Evolutionary conservation across 176 grass and related monocot genomes (phyloP).

Genomic region (Aegilops tauschii): DNA sequence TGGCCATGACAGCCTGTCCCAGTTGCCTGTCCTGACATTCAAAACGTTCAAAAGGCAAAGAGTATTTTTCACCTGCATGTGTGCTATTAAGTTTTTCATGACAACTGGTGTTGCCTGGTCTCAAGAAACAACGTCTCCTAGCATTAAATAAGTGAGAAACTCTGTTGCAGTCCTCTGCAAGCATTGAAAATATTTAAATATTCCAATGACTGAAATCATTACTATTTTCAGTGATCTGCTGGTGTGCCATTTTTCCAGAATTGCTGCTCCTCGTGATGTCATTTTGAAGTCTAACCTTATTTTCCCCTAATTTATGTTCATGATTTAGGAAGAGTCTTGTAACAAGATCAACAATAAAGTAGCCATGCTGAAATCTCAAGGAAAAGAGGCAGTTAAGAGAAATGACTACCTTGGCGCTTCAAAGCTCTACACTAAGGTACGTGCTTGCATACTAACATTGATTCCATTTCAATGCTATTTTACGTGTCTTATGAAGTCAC

Average conservation of each 20-base stretch:
- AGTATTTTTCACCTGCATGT: no score
- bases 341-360: neutral
- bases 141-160: no score
- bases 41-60: no score
- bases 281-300: neutral
- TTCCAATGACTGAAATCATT: neutral
- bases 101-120: no score
- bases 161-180: neutral
- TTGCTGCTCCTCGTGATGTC: neutral
- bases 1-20: no score
- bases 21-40: no score
- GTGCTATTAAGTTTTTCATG: no score
- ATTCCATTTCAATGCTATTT: neutral
- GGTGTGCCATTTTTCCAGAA: neutral
- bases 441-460: neutral
- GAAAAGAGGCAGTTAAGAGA: neutral
- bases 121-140: no score
- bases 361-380: constrained; percentile 27
- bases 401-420: neutral
- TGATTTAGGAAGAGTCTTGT: neutral
- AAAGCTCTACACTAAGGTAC: constrained; percentile 18
- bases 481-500: neutral
- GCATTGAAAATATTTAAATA: neutral
- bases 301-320: neutral
- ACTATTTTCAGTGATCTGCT: neutral